Percentiles rank a stretch among this genome's conserved stretches.
Evolutionary conservation across 768 basidiomycete genomes (phyloP).

Genomic region (Pisolithus microcarpus): DNA sequence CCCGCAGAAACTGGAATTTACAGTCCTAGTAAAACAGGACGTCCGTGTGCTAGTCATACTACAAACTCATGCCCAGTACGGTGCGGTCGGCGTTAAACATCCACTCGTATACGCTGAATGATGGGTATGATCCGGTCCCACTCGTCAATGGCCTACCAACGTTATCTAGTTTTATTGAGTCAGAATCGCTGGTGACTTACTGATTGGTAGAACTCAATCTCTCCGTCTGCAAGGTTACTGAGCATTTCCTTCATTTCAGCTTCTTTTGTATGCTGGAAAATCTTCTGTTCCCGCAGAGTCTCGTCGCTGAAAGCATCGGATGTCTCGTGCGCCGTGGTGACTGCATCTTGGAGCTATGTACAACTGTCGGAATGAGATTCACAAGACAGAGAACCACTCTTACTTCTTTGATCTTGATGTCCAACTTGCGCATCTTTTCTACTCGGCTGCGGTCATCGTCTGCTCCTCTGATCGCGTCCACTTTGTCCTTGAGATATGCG

Average conservation of each 20-base stretch:
- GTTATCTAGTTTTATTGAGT: conserved; percentile 1
- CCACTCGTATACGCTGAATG: conserved; percentile 90
- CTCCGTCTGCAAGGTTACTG: conserved; percentile 81
- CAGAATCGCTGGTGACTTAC: conserved; percentile 33
- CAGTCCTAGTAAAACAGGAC: conserved; percentile 7
- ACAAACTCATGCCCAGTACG: conserved; percentile 6
- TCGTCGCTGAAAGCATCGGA: conserved; percentile 96
- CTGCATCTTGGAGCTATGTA: conserved; percentile 87
- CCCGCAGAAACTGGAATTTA: neutral
- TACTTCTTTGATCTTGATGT: conserved; percentile 93
- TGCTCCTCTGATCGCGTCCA: conserved; percentile 85
- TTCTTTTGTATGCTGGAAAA: conserved; percentile 88
- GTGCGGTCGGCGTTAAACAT: conserved; percentile 47
- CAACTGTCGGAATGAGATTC: neutral
- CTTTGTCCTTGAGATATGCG: conserved; percentile 86
- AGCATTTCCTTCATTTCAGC: conserved; percentile 97
- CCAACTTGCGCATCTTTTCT: conserved; percentile 89
- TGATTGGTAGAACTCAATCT: conserved; percentile 91
- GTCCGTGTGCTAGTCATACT: conserved; percentile 5
- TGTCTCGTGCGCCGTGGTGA: conserved; percentile 90
- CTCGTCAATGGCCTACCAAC: conserved; percentile 81
- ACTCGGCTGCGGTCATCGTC: conserved; percentile 92
- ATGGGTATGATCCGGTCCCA: conserved; percentile 94
- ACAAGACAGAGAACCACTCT: conserved; percentile 1
- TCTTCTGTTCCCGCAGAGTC: conserved; percentile 81